Evolutionary conservation across 805 yeast species (phyloP).

Genomic region (Nakazawaea peltata): DNA sequence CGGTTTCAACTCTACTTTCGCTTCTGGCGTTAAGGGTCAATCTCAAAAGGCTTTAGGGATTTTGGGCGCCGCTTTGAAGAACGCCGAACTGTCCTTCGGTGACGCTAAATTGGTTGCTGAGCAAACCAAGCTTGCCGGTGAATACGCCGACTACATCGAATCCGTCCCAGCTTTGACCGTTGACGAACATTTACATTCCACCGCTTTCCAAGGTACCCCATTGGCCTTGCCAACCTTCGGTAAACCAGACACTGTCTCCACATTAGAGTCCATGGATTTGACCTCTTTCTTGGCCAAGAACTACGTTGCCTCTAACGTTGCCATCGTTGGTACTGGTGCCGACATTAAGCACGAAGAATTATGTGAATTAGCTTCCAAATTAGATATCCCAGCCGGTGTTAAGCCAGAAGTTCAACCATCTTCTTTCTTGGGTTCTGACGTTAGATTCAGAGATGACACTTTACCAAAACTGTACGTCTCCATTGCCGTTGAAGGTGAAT

Average conservation of each 20-base stretch:
- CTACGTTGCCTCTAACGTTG: slow-evolving; percentile 56
- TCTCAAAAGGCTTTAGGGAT: slow-evolving; percentile 42
- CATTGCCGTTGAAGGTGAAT: slow-evolving; percentile 70
- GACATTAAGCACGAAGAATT: slow-evolving; percentile 54
- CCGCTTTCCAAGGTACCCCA: slow-evolving; percentile 84
- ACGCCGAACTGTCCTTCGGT: slow-evolving; percentile 18
- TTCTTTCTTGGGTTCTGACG: slow-evolving; percentile 77
- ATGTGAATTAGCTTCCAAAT: slow-evolving; percentile 54
- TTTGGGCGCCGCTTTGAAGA: slow-evolving; percentile 35
- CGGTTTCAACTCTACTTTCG: slow-evolving; percentile 57
- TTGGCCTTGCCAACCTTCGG: slow-evolving; percentile 72
- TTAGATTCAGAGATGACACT: slow-evolving; percentile 84
- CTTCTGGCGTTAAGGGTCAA: slow-evolving; percentile 51
- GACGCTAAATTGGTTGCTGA: slow-evolving; percentile 34
- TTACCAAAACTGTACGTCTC: slow-evolving; percentile 73
- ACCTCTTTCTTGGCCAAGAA: slow-evolving; percentile 45
- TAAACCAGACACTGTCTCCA: slow-evolving; percentile 55
- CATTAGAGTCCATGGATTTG: slow-evolving; percentile 52
- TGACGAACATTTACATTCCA: slow-evolving; percentile 67
- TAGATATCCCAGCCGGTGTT: slow-evolving; percentile 42
- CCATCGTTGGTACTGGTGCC: slow-evolving; percentile 64
- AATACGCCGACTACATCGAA: slow-evolving; percentile 48
- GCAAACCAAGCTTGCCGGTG: slow-evolving; percentile 37
- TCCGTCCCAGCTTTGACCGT: slow-evolving; percentile 46
- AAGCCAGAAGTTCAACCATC: slow-evolving; percentile 41